Evolutionary conservation across 2,329 filamentous ascomycete species (phyloP).

Genomic region (Fusarium multiceps): DNA sequence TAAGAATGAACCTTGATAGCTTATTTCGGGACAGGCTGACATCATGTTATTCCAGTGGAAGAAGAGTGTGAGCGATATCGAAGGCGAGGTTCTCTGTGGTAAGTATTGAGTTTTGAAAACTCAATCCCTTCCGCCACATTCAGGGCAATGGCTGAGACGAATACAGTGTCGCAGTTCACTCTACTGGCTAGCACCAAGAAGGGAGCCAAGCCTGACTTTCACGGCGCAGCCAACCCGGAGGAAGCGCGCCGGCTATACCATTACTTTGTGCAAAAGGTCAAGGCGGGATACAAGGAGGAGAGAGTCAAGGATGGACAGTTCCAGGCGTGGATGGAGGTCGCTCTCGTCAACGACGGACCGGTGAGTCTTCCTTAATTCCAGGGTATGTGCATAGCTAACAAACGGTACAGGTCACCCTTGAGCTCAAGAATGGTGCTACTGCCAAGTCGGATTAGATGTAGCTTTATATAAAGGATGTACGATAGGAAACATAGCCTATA

Average conservation of each 20-base stretch:
- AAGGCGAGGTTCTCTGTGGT: constrained; percentile 95
- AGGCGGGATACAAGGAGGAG: constrained; percentile 75
- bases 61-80: constrained; percentile 85
- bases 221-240: constrained; percentile 82
- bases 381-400: background rate
- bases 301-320: constrained; percentile 95
- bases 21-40: constrained; percentile 5
- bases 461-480: constrained; percentile 7
- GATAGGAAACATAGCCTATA: constrained; percentile 7
- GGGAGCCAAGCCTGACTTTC: constrained; percentile 94
- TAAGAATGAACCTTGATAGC: constrained; percentile 47
- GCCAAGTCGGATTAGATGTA: constrained; percentile 29
- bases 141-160: constrained; percentile 4
- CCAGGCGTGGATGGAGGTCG: constrained; percentile 99
- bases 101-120: constrained; percentile 36
- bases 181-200: constrained; percentile 94
- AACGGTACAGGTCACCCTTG: constrained; percentile 42
- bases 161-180: constrained; percentile 94
- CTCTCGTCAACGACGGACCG: constrained; percentile 86
- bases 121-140: background rate
- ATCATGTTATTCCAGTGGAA: constrained; percentile 77
- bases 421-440: constrained; percentile 42
- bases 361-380: constrained; percentile 54
- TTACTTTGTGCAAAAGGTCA: constrained; percentile 81
- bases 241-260: constrained; percentile 86